phyloP scores from a whole-genome alignment of 768 basidiomycete genomes.

The Amanita phalloides region DNA sequence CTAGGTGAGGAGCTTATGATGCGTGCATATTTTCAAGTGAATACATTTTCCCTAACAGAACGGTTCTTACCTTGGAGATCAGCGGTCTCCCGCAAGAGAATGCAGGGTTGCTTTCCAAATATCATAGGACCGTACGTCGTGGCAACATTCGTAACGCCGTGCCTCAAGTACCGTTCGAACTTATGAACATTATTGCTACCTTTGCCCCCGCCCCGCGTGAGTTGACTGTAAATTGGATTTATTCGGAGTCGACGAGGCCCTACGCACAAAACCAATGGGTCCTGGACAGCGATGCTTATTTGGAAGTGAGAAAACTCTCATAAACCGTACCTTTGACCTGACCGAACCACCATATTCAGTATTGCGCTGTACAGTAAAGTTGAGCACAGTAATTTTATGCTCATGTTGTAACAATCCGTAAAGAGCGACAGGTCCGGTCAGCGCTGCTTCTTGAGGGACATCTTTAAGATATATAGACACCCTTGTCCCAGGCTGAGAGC shows the following conservation, averaged over 20 bases:
- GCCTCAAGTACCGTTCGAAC: constrained; percentile 82
- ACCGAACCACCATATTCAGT: constrained; percentile 89
- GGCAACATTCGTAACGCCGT: constrained; percentile 72
- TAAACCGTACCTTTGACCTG: constrained; percentile 65
- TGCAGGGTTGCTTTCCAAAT: constrained; percentile 78
- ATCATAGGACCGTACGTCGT: constrained; percentile 83
- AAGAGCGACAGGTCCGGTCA: constrained; percentile 42
- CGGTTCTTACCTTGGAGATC: constrained; percentile 48
- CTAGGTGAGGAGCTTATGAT: constrained; percentile 60
- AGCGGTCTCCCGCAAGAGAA: constrained; percentile 61
- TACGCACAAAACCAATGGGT: constrained; percentile 79
- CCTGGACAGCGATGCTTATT: constrained; percentile 30
- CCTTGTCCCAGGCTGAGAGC: constrained; percentile 61
- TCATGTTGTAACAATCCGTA: constrained; percentile 90
- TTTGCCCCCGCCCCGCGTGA: constrained; percentile 80
- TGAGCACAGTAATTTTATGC: constrained; percentile 87
- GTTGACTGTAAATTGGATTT: constrained; percentile 88
- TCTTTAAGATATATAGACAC: constrained; percentile 70
- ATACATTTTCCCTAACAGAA: too few species aligned
- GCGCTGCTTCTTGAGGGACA: constrained; percentile 56
- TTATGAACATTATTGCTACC: constrained; percentile 97
- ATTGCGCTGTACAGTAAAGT: constrained; percentile 90
- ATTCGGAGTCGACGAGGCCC: constrained; percentile 80
- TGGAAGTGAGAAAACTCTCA: neutral
- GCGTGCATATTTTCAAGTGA: constrained; percentile 5